phyloP scores from a whole-genome alignment of 805 yeast species.

The Myxozyma sirexii region DNA sequence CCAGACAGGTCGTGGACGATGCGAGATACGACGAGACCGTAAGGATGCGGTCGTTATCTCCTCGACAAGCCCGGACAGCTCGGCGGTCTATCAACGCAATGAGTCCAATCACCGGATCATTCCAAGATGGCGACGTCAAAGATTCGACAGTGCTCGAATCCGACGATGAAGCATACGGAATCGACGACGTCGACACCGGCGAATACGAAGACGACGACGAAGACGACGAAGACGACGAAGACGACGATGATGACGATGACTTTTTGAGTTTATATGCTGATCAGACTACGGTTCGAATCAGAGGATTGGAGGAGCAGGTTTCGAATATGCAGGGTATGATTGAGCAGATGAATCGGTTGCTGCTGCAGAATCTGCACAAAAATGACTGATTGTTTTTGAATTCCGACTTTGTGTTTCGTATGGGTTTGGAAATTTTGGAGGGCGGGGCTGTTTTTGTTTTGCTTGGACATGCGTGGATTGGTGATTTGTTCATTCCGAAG shows the following conservation, averaged over 20 bases:
- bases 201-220: conserved; percentile 1
- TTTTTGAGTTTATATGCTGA: conserved; percentile 28
- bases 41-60: conserved; percentile 16
- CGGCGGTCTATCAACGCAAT: not conserved
- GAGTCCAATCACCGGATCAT: not conserved
- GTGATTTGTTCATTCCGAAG: too few species aligned
- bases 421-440: not conserved
- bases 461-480: too few species aligned
- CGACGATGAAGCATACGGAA: conserved; percentile 7
- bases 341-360: conserved; percentile 21
- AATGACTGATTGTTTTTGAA: not conserved
- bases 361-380: conserved; percentile 17
- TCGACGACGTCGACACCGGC: conserved; percentile 2
- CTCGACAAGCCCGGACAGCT: not conserved
- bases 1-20: not conserved
- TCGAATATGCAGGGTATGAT: conserved; percentile 28
- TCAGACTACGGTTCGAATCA: conserved; percentile 25
- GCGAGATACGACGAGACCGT: conserved; percentile 1
- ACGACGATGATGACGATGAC: conserved; percentile 33
- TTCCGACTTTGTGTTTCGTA: not conserved
- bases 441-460: too few species aligned
- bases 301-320: conserved; percentile 31
- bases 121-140: not conserved
- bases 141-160: not conserved
- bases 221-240: conserved; percentile 17